phyloP scores from a whole-genome alignment of 805 yeast genomes.

The Brettanomyces anomalus region DNA sequence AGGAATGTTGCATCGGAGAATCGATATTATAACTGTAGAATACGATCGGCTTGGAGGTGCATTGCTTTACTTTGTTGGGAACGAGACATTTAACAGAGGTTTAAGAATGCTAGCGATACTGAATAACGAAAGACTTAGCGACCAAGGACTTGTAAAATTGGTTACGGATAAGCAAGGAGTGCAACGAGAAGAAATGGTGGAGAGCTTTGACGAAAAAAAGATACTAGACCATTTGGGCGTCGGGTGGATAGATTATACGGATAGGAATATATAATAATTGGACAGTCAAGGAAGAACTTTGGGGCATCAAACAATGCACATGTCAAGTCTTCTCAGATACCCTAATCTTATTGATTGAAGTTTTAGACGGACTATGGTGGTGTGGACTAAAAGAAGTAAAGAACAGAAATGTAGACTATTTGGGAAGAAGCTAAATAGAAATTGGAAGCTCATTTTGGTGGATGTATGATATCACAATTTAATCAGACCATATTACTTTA shows the following conservation, averaged over 20 bases:
- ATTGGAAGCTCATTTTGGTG: too few relatives aligned
- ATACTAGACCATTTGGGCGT: slow-evolving; percentile 39
- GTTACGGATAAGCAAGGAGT: neutral
- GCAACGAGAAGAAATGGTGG: slow-evolving; percentile 24
- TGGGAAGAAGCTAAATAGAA: too few relatives aligned
- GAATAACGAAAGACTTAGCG: slow-evolving; percentile 30
- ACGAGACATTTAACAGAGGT: slow-evolving; percentile 40
- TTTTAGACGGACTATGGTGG: too few relatives aligned
- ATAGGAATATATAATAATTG: slow-evolving; percentile 11
- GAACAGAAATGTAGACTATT: too few relatives aligned
- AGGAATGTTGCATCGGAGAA: slow-evolving; percentile 34
- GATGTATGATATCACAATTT: too few relatives aligned
- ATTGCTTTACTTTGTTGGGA: slow-evolving; percentile 46
- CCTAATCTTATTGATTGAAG: too few relatives aligned
- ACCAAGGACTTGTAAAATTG: slow-evolving; percentile 31
- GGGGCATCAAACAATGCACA: too few relatives aligned
- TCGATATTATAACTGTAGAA: slow-evolving; percentile 42
- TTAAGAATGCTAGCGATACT: slow-evolving; percentile 34
- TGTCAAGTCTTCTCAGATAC: too few relatives aligned
- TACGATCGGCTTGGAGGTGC: slow-evolving; percentile 38
- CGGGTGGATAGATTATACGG: slow-evolving; percentile 17
- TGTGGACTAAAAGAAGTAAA: too few relatives aligned
- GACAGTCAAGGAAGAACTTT: too few relatives aligned
- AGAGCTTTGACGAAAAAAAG: slow-evolving; percentile 32
- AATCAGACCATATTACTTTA: too few relatives aligned